phyloP scores from a whole-genome alignment of 495 filamentous ascomycete genomes.

The Chaetomium tenue region DNA sequence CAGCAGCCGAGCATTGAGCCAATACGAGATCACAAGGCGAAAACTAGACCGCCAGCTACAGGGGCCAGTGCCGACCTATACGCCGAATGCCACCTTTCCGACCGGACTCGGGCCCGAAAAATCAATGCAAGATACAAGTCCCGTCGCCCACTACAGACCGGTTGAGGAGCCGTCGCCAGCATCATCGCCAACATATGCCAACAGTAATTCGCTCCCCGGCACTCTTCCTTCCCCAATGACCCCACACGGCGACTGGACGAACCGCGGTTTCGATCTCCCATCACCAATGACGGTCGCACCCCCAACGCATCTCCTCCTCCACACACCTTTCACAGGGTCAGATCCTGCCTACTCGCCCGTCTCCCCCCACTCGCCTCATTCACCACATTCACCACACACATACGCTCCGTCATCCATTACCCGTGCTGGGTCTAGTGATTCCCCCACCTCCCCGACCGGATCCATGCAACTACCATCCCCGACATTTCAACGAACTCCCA shows the following conservation, averaged over 20 bases:
- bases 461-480: constrained; percentile 36
- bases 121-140: constrained; percentile 39
- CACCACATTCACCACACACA: constrained; percentile 31
- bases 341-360: constrained; percentile 38
- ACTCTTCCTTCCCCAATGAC: constrained; percentile 49
- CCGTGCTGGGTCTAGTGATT: constrained; percentile 37
- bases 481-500: constrained; percentile 46
- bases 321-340: constrained; percentile 20
- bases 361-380: constrained; percentile 35
- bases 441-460: constrained; percentile 32
- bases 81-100: constrained; percentile 17
- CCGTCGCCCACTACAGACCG: constrained; percentile 41
- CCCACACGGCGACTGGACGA: constrained; percentile 44
- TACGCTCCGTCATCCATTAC: constrained; percentile 38
- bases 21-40: constrained; percentile 46
- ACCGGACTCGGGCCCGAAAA: constrained; percentile 33
- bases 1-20: constrained; percentile 34
- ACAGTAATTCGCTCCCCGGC: constrained; percentile 38
- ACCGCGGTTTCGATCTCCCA: constrained; percentile 40
- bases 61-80: constrained; percentile 41
- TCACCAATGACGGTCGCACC: constrained; percentile 42
- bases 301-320: constrained; percentile 31
- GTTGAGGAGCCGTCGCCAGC: constrained; percentile 42
- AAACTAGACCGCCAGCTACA: constrained; percentile 48
- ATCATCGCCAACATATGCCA: constrained; percentile 45